phyloP scores from a whole-genome alignment of 1,284 basidiomycete genomes.

The Neotropicomus parvogracilis region DNA sequence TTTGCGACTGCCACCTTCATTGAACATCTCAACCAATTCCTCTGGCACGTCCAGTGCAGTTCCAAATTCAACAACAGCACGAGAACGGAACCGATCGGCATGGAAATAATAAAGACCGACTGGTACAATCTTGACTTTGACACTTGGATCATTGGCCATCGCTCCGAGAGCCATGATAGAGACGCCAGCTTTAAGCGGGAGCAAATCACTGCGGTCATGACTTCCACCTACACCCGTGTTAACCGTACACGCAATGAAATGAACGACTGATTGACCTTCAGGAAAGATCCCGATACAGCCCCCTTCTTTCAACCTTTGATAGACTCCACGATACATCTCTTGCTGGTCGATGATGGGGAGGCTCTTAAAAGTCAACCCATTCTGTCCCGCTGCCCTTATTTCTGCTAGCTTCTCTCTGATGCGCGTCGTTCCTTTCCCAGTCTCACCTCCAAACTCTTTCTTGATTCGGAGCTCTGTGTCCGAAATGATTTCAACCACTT shows the following conservation, averaged over 20 bases:
- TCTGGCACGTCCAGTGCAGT: constrained; percentile 84
- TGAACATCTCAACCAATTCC: constrained; percentile 87
- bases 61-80: constrained; percentile 97
- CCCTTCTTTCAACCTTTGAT: constrained; percentile 81
- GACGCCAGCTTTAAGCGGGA: constrained; percentile 94
- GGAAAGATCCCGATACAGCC: constrained; percentile 96
- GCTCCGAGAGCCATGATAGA: constrained; percentile 97
- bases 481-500: constrained; percentile 86
- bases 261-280: constrained; percentile 60
- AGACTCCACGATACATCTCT: constrained; percentile 94
- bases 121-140: constrained; percentile 90
- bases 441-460: constrained; percentile 84
- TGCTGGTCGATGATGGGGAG: constrained; percentile 89
- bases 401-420: constrained; percentile 68
- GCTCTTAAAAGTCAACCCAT: constrained; percentile 72
- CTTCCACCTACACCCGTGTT: constrained; percentile 69
- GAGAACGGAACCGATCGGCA: constrained; percentile 89
- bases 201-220: constrained; percentile 91
- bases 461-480: constrained; percentile 86
- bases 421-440: constrained; percentile 69
- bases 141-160: constrained; percentile 85
- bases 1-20: constrained; percentile 85
- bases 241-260: constrained; percentile 6
- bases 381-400: constrained; percentile 47
- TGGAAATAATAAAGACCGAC: constrained; percentile 96